A percentile compares a stretch with the other conserved stretches of the same genome.
Conservation (phyloP, 306 rosid species). For the Carpinus viminea region DNA sequence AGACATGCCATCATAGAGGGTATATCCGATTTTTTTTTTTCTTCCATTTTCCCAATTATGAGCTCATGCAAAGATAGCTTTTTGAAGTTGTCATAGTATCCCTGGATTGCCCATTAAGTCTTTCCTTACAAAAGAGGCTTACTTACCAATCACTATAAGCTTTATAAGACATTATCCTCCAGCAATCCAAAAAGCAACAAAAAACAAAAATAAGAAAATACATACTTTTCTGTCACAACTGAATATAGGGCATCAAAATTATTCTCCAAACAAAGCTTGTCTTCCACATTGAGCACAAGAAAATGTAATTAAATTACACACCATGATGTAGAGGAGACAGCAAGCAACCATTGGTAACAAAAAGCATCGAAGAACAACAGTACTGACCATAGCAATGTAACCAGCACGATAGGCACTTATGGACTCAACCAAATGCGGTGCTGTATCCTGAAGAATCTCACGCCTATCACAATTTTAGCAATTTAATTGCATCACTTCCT, state of each 20-base stretch:
- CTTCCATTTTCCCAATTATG: not conserved
- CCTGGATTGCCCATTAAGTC: not conserved
- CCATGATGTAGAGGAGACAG: not conserved
- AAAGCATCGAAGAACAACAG: not conserved
- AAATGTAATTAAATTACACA: not conserved
- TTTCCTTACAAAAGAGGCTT: not conserved
- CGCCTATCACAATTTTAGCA: conserved; percentile 53
- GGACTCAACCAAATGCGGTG: conserved; percentile 64
- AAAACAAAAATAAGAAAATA: not conserved
- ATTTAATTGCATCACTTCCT: conserved; percentile 26
- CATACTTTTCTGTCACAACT: not conserved
- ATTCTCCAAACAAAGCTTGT: not conserved
- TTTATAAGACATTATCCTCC: not conserved
- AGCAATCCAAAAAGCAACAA: not conserved
- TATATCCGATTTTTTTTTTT: not conserved
- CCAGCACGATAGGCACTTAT: conserved; percentile 90
- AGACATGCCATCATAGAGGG: not conserved
- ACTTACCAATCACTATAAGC: not conserved
- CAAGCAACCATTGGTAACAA: not conserved
- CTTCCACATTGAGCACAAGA: not conserved
- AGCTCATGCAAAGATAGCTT: too few species aligned
- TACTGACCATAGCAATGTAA: conserved; percentile 74
- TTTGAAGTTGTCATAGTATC: too few species aligned
- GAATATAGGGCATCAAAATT: not conserved
- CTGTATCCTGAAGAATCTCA: conserved; percentile 80